phyloP scores from a whole-genome alignment of 257 asterid species.

The Prunella vulgaris region DNA sequence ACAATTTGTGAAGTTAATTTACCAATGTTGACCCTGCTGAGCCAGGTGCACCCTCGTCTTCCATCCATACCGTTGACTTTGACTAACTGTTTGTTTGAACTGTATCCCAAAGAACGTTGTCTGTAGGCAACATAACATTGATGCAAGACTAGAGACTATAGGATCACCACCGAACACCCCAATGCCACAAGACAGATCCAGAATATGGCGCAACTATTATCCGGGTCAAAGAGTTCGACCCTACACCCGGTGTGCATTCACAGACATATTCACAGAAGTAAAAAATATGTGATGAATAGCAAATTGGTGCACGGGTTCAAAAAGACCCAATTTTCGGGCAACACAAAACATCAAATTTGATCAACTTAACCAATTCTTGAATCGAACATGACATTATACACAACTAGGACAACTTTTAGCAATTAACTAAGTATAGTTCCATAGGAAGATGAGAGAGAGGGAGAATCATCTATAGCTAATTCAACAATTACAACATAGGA shows the following conservation, averaged over 20 bases:
- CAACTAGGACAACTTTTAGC: slow-evolving; percentile 10
- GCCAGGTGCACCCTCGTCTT: neutral
- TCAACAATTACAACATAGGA: slow-evolving; percentile 40
- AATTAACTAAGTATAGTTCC: slow-evolving; percentile 21
- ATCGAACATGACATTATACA: neutral
- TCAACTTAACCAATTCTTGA: slow-evolving; percentile 9
- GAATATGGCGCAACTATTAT: neutral
- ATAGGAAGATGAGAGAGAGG: neutral
- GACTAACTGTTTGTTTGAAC: neutral
- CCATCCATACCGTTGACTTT: neutral
- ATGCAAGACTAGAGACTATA: neutral
- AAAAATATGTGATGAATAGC: neutral
- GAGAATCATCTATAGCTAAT: slow-evolving; percentile 24
- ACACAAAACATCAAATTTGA: neutral
- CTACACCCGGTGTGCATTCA: neutral
- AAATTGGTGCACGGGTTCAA: neutral
- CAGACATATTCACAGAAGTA: neutral
- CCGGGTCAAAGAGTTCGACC: neutral
- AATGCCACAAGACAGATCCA: neutral
- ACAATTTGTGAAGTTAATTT: neutral
- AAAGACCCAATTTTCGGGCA: too few species aligned
- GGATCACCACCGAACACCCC: neutral
- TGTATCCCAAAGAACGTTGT: neutral
- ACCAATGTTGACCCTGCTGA: neutral
- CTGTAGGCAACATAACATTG: slow-evolving; percentile 4